Percentiles rank a stretch among this genome's conserved stretches.
Evolutionary conservation across 2,329 filamentous ascomycete genomes (phyloP).

Genomic region (Golovinomyces cichoracearum): DNA sequence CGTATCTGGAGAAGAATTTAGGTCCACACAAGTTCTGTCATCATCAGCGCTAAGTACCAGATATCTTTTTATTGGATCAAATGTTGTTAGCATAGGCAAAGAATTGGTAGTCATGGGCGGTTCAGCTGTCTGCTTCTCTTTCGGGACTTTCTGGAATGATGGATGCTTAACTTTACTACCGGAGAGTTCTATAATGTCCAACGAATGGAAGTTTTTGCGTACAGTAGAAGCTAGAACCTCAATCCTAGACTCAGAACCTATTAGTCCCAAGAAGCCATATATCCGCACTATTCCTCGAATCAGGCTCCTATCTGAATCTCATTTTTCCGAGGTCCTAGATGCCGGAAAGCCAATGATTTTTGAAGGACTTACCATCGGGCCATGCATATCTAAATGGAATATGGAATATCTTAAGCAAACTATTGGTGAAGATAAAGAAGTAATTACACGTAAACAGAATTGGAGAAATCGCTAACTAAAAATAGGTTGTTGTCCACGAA

Average conservation of each 20-base stretch:
- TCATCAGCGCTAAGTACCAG: constrained; percentile 16
- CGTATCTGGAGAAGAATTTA: not conserved
- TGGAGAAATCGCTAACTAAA: constrained; percentile 4
- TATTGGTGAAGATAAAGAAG: constrained; percentile 34
- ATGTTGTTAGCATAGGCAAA: constrained; percentile 22
- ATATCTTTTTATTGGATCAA: constrained; percentile 48
- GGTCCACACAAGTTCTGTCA: not conserved
- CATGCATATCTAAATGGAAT: constrained; percentile 42
- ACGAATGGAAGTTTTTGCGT: constrained; percentile 8
- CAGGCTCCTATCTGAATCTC: constrained; percentile 23
- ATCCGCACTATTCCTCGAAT: constrained; percentile 23
- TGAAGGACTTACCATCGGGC: constrained; percentile 36
- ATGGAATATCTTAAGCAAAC: constrained; percentile 37
- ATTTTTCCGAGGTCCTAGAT: constrained; percentile 34
- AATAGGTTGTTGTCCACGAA: constrained; percentile 50
- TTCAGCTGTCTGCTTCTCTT: constrained; percentile 71
- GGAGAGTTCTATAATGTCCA: not conserved
- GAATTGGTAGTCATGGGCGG: constrained; percentile 44
- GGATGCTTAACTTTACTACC: constrained; percentile 15
- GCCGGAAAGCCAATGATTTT: constrained; percentile 38
- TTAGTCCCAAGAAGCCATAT: not conserved
- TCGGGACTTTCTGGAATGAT: constrained; percentile 63
- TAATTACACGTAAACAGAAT: constrained; percentile 14
- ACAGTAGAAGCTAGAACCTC: constrained; percentile 5
- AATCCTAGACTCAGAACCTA: not conserved